Percentiles rank a stretch among this genome's conserved stretches.
These are phyloP conservation scores for Salix arbutifolia DNA, from an alignment of 345 rosid species.

Conservation along the genomic window DNA sequence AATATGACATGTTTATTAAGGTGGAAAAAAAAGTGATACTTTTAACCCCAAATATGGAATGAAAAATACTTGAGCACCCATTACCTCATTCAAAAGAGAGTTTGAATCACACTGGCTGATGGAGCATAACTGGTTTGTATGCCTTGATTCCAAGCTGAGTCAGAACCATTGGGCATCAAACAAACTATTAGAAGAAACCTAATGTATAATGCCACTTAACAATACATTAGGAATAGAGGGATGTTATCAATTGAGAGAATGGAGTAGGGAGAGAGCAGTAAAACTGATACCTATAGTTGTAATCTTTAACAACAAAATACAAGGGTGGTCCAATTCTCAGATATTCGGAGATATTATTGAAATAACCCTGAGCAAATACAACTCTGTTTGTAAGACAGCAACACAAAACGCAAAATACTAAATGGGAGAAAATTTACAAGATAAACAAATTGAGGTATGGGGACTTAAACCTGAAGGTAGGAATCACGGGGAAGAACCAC, in stretches of 20 bases:
- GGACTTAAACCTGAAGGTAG: conserved; percentile 74
- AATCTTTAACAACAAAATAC: conserved; percentile 88
- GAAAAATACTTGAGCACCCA: not conserved
- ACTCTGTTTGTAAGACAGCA: not conserved
- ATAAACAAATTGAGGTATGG: not conserved
- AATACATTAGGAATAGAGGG: too few species aligned
- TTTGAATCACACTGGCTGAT: conserved; percentile 86
- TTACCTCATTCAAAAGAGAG: conserved; percentile 91
- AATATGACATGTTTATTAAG: not conserved
- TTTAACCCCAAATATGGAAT: not conserved
- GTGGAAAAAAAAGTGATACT: not conserved
- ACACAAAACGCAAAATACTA: conserved; percentile 3
- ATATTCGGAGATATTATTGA: conserved; percentile 64
- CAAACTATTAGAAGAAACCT: not conserved
- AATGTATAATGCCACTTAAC: too few species aligned
- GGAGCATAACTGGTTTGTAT: conserved; percentile 89
- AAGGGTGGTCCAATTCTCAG: conserved; percentile 92
- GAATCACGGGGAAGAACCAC: conserved; percentile 96
- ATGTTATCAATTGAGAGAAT: not conserved
- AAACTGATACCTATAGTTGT: conserved; percentile 65
- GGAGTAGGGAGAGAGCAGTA: not conserved
- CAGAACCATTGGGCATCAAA: not conserved
- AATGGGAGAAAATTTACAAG: not conserved
- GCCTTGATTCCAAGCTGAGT: conserved; percentile 77
- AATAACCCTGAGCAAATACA: conserved; percentile 60